These are phyloP conservation scores for Ceriops decandra DNA, from an alignment of 345 rosid species.

Conservation along the genomic window DNA sequence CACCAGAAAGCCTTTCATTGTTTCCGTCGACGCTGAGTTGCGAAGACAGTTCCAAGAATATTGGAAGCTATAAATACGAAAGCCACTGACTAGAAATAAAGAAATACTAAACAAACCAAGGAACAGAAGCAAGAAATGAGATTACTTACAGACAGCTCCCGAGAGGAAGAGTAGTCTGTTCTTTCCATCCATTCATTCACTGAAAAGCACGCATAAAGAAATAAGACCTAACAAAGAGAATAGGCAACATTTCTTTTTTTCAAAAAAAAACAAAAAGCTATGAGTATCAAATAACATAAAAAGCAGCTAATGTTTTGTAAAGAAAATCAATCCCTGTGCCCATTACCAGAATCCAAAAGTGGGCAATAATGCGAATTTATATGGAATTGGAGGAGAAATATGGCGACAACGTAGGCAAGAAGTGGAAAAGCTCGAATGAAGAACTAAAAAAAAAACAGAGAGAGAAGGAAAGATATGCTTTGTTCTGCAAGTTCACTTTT, in stretches of 20 bases:
- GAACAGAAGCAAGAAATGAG: slow-evolving; percentile 18
- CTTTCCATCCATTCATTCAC: slow-evolving; percentile 39
- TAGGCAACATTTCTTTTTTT: background rate
- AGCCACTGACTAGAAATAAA: slow-evolving; percentile 26
- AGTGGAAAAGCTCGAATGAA: slow-evolving; percentile 1
- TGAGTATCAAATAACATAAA: background rate
- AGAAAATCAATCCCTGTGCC: slow-evolving; percentile 16
- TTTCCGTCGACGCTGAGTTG: background rate
- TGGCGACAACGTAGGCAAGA: slow-evolving; percentile 11
- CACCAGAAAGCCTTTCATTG: background rate
- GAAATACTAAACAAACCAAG: slow-evolving; percentile 23
- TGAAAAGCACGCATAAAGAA: slow-evolving; percentile 41
- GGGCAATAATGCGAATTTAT: background rate
- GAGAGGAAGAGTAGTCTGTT: slow-evolving; percentile 24
- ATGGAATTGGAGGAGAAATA: slow-evolving; percentile 9
- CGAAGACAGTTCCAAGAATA: slow-evolving; percentile 26
- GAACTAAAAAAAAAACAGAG: background rate
- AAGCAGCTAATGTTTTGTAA: background rate
- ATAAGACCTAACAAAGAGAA: slow-evolving; percentile 20
- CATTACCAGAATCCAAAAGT: slow-evolving; percentile 26
- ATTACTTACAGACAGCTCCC: slow-evolving; percentile 30
- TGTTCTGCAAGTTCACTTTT: slow-evolving; percentile 7
- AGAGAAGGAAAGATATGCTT: slow-evolving; percentile 2
- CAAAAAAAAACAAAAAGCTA: background rate
- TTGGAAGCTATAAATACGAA: slow-evolving; percentile 30